These are phyloP conservation scores for Trifolium dubium DNA, from an alignment of 306 rosid species.

Conservation along the genomic window DNA sequence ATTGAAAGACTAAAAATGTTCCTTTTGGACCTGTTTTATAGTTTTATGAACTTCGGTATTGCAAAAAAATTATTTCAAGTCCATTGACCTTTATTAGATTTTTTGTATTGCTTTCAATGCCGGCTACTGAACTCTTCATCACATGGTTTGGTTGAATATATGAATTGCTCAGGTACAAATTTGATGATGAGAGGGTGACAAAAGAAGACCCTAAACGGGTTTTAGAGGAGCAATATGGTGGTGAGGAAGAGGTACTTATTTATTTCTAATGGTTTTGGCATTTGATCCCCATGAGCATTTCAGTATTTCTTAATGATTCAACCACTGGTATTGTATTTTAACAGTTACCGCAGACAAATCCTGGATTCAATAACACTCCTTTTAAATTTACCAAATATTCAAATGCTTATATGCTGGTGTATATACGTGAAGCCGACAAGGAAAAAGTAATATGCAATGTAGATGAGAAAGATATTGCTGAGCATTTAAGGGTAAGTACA, in stretches of 20 bases:
- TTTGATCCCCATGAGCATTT: slow-evolving; percentile 33
- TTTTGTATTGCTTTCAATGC: slow-evolving; percentile 27
- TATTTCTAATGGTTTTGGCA: slow-evolving; percentile 20
- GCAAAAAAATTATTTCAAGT: slow-evolving; percentile 2
- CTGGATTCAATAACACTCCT: slow-evolving; percentile 97
- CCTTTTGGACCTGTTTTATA: background rate
- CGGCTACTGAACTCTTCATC: slow-evolving; percentile 8
- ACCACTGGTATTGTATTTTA: slow-evolving; percentile 39
- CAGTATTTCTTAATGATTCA: slow-evolving; percentile 31
- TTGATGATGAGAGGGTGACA: slow-evolving; percentile 96
- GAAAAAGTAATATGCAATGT: slow-evolving; percentile 96
- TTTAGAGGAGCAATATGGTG: slow-evolving; percentile 98
- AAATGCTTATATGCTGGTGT: slow-evolving; percentile 98
- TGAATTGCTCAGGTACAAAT: slow-evolving; percentile 72
- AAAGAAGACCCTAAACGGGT: slow-evolving; percentile 96
- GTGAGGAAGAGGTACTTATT: slow-evolving; percentile 90
- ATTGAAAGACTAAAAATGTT: slow-evolving; percentile 21
- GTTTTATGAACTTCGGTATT: slow-evolving; percentile 16
- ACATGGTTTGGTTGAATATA: slow-evolving; percentile 36
- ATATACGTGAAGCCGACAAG: slow-evolving; percentile 95
- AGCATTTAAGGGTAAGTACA: slow-evolving; percentile 87
- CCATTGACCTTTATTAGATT: slow-evolving; percentile 12
- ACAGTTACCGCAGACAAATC: slow-evolving; percentile 96
- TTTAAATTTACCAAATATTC: slow-evolving; percentile 96
- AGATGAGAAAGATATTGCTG: slow-evolving; percentile 98